Base-by-base conservation (phyloP, 2,329 filamentous ascomycete species). In the Lecanicillium sp. region DNA sequence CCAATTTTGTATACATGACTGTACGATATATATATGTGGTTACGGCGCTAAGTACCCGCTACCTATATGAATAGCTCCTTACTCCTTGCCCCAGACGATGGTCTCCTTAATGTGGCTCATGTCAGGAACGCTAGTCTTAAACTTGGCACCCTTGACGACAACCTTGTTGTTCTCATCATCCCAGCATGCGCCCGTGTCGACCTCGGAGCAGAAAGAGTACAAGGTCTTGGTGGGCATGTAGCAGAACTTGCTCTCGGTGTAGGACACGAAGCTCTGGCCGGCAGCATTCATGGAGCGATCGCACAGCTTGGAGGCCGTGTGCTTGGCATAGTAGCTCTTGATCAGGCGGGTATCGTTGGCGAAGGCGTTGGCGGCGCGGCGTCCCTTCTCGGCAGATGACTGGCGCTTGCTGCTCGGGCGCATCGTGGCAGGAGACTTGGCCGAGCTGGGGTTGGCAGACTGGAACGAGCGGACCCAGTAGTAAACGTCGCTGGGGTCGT, bases 231-330 rank as follows among this genome's bases (percentile, higher is more conserved):
- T 34, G 13, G 37, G 34, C 47, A 48, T 49, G 44, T 45, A 29
- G 37, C 46, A 49, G 37, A 48, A 48, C 33, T 44, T 46, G 11
- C 36, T n/a, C 29, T 49, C 47, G 4, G 10, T 17, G 36, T 44
- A 45, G 4, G 44, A 49, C 5, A 48, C 42, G 11, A 49, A 45
- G 38, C 35, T 41, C 12, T 33, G 44, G 1, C 22, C 22, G 6
- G 22, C 22, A 11, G 22, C 22, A 7, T 25, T 25, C 22, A 7
- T 30, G 27, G 35, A 20, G 33, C 20, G 42, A 14, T 34, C 31
- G 42, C 45, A 49, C 22, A 49, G 45, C 22, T 40, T 33, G 5
- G 42, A 18, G 14, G 46, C 45, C 8, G 4, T 50, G 22, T 25
- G 22, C 7, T 25, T 25, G 22, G 22, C 7, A 11, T 25, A 25